These are phyloP conservation scores for Linum trigynum DNA, from an alignment of 345 rosid species.

Conservation along the genomic window DNA sequence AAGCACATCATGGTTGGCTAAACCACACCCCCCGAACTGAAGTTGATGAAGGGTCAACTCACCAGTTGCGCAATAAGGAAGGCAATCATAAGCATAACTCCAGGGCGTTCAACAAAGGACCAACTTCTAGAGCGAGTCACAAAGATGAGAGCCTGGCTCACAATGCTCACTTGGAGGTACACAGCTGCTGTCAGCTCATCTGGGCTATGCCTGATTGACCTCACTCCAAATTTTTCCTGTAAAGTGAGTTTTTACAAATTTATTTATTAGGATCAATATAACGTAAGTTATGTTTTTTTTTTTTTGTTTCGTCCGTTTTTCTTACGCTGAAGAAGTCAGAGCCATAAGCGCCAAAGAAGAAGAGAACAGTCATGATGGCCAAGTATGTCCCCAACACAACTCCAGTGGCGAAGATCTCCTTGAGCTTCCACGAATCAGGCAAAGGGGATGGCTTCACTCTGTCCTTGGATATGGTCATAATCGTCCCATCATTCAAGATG, in stretches of 20 bases:
- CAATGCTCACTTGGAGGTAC: constrained; percentile 89
- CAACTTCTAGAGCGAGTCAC: constrained; percentile 94
- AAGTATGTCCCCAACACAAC: constrained; percentile 70
- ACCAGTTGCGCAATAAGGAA: constrained; percentile 72
- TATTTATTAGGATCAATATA: background rate
- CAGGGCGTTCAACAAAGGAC: constrained; percentile 87
- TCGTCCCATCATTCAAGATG: constrained; percentile 76
- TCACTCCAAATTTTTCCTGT: constrained; percentile 71
- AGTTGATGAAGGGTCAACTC: constrained; percentile 13
- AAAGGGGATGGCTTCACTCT: constrained; percentile 79
- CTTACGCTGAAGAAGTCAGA: constrained; percentile 77
- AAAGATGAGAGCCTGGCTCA: constrained; percentile 92
- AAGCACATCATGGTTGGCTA: background rate
- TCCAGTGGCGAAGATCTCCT: constrained; percentile 83
- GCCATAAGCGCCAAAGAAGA: constrained; percentile 62
- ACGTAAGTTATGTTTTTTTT: background rate
- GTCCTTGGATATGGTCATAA: constrained; percentile 77
- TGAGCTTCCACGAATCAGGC: constrained; percentile 86
- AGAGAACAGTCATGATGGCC: constrained; percentile 76
- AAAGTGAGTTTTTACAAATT: background rate
- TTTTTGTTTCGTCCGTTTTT: background rate
- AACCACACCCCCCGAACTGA: background rate
- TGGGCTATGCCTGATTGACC: constrained; percentile 36
- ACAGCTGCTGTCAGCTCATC: constrained; percentile 69
- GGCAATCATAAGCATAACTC: constrained; percentile 51